These are phyloP conservation scores for Schwanniomyces polymorphus DNA, from an alignment of 805 yeast genomes.

Conservation along the genomic window DNA sequence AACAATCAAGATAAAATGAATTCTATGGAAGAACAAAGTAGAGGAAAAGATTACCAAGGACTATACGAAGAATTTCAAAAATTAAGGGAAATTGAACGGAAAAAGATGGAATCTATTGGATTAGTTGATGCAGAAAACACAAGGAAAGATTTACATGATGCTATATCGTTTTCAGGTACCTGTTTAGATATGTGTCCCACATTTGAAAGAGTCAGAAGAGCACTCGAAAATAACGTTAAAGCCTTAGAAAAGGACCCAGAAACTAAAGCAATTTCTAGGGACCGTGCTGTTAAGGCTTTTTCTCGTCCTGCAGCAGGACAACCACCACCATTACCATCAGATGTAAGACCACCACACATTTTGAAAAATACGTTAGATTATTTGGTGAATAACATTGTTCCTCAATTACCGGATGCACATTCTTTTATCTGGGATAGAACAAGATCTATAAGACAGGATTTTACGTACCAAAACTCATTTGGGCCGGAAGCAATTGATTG, in stretches of 20 bases:
- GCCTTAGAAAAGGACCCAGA: conserved; percentile 67
- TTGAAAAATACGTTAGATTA: conserved; percentile 68
- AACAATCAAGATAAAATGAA: conserved; percentile 67
- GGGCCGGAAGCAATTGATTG: conserved; percentile 95
- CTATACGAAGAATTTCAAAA: conserved; percentile 73
- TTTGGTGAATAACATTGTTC: conserved; percentile 62
- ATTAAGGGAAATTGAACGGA: conserved; percentile 73
- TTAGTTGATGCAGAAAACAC: conserved; percentile 85
- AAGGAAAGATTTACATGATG: conserved; percentile 81
- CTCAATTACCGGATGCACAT: conserved; percentile 77
- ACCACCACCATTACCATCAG: conserved; percentile 96
- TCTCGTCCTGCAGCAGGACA: conserved; percentile 98
- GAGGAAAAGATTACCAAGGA: conserved; percentile 61
- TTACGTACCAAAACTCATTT: conserved; percentile 89
- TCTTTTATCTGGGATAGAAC: conserved; percentile 97
- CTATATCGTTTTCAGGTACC: conserved; percentile 83
- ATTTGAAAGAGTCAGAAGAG: conserved; percentile 85
- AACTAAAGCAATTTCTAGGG: conserved; percentile 52
- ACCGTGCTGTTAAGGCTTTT: conserved; percentile 82
- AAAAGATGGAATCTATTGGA: conserved; percentile 74
- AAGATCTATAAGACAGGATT: conserved; percentile 93
- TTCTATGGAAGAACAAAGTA: conserved; percentile 44
- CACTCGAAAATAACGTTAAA: conserved; percentile 83
- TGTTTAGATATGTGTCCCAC: conserved; percentile 95
- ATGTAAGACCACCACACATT: conserved; percentile 89